Percentiles rank a stretch among this genome's conserved stretches.
Evolutionary conservation across 176 grass and related monocot genomes (phyloP).

Genomic region (Panicum miliaceum): DNA sequence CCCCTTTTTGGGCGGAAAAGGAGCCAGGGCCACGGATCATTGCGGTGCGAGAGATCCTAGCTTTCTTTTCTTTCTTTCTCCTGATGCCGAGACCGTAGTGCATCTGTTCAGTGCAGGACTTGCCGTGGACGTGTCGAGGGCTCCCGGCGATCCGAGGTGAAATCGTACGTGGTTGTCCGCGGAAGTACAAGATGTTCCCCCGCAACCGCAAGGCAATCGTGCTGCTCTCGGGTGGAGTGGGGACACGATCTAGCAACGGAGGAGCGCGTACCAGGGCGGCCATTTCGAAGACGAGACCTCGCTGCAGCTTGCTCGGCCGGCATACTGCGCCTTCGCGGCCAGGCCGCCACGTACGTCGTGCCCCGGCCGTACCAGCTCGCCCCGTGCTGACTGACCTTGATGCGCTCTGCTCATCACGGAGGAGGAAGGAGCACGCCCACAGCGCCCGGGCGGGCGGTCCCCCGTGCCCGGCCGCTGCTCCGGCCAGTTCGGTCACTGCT

Average conservation of each 20-base stretch:
- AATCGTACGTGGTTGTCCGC: background rate
- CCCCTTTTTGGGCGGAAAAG: conserved; percentile 21
- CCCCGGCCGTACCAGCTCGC: too few relatives aligned
- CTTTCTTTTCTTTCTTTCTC: background rate
- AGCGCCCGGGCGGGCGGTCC: too few relatives aligned
- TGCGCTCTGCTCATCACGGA: too few relatives aligned
- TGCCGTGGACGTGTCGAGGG: background rate
- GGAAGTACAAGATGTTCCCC: background rate
- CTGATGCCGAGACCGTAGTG: background rate
- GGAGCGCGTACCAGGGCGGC: too few relatives aligned
- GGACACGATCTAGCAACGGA: too few relatives aligned
- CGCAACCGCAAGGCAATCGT: too few relatives aligned
- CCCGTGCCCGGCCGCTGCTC: background rate
- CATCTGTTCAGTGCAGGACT: background rate
- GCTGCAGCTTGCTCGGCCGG: too few relatives aligned
- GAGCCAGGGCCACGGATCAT: background rate
- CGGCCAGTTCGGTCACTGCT: background rate
- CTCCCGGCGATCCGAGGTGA: background rate
- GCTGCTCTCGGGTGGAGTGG: too few relatives aligned
- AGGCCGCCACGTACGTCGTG: background rate
- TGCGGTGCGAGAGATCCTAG: conserved; percentile 1
- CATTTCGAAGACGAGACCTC: too few relatives aligned
- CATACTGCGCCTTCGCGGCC: background rate
- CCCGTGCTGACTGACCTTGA: too few relatives aligned
- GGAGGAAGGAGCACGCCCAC: too few relatives aligned